phyloP scores from a whole-genome alignment of 1,284 basidiomycete species.

The Fistulina hepatica region DNA sequence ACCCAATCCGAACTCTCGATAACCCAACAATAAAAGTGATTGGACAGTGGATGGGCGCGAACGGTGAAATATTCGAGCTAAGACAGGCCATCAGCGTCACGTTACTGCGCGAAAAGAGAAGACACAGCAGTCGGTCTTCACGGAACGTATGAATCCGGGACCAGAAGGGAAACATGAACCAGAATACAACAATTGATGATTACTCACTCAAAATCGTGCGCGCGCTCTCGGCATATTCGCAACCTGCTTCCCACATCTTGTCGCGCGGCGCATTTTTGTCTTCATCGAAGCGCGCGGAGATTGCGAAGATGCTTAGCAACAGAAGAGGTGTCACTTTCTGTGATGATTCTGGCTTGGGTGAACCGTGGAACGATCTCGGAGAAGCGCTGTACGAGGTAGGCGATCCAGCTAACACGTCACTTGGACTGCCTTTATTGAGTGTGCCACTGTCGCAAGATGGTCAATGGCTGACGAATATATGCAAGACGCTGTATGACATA shows the following conservation, averaged over 20 bases:
- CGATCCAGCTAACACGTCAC: not conserved
- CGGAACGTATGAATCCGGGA: too few relatives aligned
- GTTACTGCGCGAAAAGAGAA: not conserved
- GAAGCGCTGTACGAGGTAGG: too few relatives aligned
- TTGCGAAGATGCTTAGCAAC: conserved; percentile 68
- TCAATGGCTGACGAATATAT: not conserved
- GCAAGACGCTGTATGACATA: conserved; percentile 11
- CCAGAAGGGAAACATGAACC: too few relatives aligned
- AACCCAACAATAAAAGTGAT: conserved; percentile 66
- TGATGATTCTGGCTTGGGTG: conserved; percentile 37
- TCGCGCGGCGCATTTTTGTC: too few relatives aligned
- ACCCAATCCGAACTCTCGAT: conserved; percentile 77
- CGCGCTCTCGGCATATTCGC: conserved; percentile 58
- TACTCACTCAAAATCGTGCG: conserved; percentile 52
- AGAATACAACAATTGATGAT: too few relatives aligned
- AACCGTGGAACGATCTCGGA: too few relatives aligned
- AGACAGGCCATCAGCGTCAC: not conserved
- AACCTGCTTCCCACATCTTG: conserved; percentile 64
- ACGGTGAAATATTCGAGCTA: conserved; percentile 57
- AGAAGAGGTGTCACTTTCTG: conserved; percentile 62
- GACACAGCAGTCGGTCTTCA: too few relatives aligned
- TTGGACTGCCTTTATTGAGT: not conserved
- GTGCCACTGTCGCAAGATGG: not conserved
- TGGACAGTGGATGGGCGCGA: conserved; percentile 64
- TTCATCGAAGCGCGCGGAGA: conserved; percentile 69